These are phyloP conservation scores for Chalaropsis thielavioides DNA, from an alignment of 2,329 filamentous ascomycete species.

Conservation along the genomic window DNA sequence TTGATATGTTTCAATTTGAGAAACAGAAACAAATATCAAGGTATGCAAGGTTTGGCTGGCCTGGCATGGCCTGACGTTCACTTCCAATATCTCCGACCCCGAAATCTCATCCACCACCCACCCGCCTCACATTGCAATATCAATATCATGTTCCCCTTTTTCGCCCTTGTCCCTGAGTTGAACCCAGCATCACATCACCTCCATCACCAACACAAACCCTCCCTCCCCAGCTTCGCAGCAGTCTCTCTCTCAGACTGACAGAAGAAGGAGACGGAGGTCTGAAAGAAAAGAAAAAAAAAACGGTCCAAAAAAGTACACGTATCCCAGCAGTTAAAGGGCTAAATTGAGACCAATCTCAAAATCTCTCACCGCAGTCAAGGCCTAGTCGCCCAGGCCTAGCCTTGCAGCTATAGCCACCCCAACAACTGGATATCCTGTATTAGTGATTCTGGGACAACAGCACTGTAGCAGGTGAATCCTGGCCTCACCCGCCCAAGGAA, in stretches of 20 bases:
- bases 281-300: not conserved
- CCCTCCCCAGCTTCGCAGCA: not conserved
- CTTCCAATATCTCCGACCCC: not conserved
- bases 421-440: constrained; percentile 4
- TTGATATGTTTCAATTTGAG: constrained; percentile 2
- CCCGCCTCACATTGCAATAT: not conserved
- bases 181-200: not conserved
- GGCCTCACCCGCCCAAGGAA: not conserved
- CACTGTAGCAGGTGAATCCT: not conserved
- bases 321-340: constrained; percentile 4
- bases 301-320: not conserved
- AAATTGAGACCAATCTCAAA: constrained; percentile 8
- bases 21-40: not conserved
- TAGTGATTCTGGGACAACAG: not conserved
- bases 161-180: not conserved
- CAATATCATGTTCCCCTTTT: not conserved
- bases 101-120: not conserved
- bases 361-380: constrained; percentile 7
- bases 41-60: not conserved
- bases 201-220: not conserved
- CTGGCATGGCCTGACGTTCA: not conserved
- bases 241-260: not conserved
- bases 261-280: not conserved
- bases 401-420: constrained; percentile 1
- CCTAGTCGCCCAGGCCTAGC: not conserved